Conservation (phyloP, 768 basidiomycete genomes). For the Botryobasidium botryosum region DNA sequence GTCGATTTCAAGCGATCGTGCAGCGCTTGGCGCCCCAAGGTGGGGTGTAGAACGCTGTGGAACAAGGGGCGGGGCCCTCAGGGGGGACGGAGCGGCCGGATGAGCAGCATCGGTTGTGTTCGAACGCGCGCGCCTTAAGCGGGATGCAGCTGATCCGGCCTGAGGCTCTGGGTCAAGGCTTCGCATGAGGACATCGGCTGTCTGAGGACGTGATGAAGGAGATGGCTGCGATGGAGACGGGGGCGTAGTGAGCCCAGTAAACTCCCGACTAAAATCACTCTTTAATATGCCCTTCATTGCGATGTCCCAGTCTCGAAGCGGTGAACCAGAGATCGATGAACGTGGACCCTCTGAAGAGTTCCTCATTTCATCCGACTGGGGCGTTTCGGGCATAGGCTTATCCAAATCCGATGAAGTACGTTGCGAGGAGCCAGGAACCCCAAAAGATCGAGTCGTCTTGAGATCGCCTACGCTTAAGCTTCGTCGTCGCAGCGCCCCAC, state of each 20-base stretch:
- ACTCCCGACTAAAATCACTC: slow-evolving; percentile 28
- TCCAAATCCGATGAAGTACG: neutral
- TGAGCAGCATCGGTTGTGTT: no score
- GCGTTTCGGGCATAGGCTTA: neutral
- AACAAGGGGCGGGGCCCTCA: neutral
- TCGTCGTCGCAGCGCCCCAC: slow-evolving; percentile 30
- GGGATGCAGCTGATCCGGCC: neutral
- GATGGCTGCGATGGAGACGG: slow-evolving; percentile 35
- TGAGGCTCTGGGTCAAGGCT: neutral
- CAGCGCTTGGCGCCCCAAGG: no score
- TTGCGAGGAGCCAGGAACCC: slow-evolving; percentile 16
- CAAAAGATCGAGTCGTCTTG: slow-evolving; percentile 39
- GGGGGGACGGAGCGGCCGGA: neutral
- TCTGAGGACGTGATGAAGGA: neutral
- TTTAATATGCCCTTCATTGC: slow-evolving; percentile 34
- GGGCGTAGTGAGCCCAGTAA: slow-evolving; percentile 56
- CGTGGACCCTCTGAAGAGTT: no score
- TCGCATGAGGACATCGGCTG: neutral
- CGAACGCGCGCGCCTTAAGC: neutral
- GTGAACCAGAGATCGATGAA: neutral
- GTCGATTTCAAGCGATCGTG: no score
- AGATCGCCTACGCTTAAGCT: slow-evolving; percentile 60
- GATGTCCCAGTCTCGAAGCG: slow-evolving; percentile 24
- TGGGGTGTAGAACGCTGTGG: no score
- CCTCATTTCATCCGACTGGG: no score